Percentiles rank a stretch among this genome's conserved stretches.
phyloP scores from a whole-genome alignment of 106 monocot genomes.

The Platanthera guangdongensis region DNA sequence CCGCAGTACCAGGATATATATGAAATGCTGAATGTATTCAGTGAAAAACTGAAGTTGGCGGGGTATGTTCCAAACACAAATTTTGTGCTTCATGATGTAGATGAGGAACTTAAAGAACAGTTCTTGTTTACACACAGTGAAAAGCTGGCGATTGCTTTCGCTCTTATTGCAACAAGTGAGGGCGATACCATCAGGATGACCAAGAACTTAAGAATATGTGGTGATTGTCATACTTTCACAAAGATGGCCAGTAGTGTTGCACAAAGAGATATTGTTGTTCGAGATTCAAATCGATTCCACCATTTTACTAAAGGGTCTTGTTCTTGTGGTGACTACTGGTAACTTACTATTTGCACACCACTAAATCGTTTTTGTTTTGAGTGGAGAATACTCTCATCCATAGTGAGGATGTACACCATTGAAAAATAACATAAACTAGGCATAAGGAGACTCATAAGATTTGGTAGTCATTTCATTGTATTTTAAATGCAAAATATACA shows the following conservation, averaged over 20 bases:
- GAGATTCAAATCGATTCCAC: conserved; percentile 46
- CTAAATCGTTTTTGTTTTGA: no score
- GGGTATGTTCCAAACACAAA: conserved; percentile 50
- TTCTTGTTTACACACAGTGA: conserved; percentile 44
- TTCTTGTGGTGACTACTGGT: conserved; percentile 61
- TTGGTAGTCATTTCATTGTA: no score
- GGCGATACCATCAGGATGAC: conserved; percentile 32
- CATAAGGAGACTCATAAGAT: no score
- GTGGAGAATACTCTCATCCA: no score
- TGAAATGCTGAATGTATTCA: conserved; percentile 23
- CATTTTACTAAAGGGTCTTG: conserved; percentile 44
- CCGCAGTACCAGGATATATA: conserved; percentile 31
- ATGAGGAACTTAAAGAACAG: conserved; percentile 45
- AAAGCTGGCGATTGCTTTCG: conserved; percentile 45
- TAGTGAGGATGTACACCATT: no score
- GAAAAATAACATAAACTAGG: no score
- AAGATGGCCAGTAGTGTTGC: conserved; percentile 28
- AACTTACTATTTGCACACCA: not conserved
- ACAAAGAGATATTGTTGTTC: conserved; percentile 41
- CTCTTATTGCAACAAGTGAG: conserved; percentile 33
- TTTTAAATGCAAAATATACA: no score
- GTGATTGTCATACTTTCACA: conserved; percentile 47
- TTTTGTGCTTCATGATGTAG: conserved; percentile 60
- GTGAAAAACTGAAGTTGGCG: conserved; percentile 31
- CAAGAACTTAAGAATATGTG: conserved; percentile 55